A percentile compares a stretch with the other conserved stretches of the same genome.
Conservation (phyloP, 208 protist genomes). For the Leishmania aethiopica region DNA sequence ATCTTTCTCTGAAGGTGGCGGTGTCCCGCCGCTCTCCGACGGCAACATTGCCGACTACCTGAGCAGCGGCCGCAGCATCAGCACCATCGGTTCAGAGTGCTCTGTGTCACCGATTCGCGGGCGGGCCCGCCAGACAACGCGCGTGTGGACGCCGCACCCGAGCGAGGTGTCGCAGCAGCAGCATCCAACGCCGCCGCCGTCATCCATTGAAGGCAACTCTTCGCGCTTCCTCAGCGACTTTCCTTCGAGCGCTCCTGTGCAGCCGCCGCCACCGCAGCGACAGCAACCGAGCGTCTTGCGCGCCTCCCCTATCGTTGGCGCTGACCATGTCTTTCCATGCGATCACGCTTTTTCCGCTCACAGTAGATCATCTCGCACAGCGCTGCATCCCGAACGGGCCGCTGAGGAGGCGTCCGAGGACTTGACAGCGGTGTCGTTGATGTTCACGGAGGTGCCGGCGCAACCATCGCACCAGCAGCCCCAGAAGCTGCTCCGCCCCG, state of each 20-base stretch:
- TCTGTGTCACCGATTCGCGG: constrained; percentile 18
- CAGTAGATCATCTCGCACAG: not conserved
- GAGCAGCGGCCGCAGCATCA: not conserved
- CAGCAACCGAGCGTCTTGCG: not conserved
- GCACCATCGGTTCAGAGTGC: constrained; percentile 13
- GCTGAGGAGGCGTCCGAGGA: not conserved
- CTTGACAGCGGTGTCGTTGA: not conserved
- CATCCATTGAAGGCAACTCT: not conserved
- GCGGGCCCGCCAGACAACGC: constrained; percentile 21
- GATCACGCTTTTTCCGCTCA: not conserved
- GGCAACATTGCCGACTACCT: not conserved
- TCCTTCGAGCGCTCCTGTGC: not conserved
- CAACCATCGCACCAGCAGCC: not conserved
- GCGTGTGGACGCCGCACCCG: constrained; percentile 22
- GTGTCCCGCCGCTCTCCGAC: no score
- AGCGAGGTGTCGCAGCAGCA: constrained; percentile 17
- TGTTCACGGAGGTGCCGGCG: not conserved
- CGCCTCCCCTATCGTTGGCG: not conserved
- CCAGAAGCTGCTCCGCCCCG: not conserved
- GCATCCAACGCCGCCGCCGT: not conserved
- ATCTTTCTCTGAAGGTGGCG: not conserved
- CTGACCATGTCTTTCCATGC: not conserved
- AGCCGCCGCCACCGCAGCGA: not conserved
- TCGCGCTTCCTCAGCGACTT: not conserved
- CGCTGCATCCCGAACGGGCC: no score